Base-by-base conservation (phyloP, 1,284 basidiomycete genomes). In the Naganishia sp. region DNA sequence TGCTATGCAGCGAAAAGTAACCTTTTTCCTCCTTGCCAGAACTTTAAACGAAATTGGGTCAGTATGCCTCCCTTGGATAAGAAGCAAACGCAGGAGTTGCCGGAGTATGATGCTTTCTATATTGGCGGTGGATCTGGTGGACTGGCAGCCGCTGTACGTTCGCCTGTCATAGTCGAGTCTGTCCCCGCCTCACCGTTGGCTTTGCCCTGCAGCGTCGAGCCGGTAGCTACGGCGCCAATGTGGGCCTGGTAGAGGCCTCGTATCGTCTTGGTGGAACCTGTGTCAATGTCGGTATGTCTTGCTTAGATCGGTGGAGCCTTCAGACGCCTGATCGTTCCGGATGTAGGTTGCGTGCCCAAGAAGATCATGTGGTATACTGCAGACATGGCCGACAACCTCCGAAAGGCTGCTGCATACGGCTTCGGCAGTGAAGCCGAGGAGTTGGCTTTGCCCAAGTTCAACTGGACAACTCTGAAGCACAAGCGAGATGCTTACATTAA, bases 351-450 rank as follows among this genome's bases (percentile, higher is more conserved):
- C 79, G 90, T 94, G 4, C 90, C 91, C 36, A 93, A 93, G 81
- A 94, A 97, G 90, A 88, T 99, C 69, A 99, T 99, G 96, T 99
- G 96, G 96, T 91, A 99, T 77, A 94, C 95, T 42, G 93, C 96
- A 63, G 95, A 98, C 79, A 82, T 94, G 63, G 86, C 89, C 48
- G 94, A 95, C 74, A 90, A 89, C 74, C 82, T 96, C 54, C 84
- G 85, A 55, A 86, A 90, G 68, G 82, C 83, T 68, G 85, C 87
- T 25, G 80, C 85, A 42, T 99, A 96, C 81, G 89, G 92, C 67
- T 93, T 95, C 61, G 80, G 80, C 33, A 82, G 83, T 69, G 79
- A 79, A 18, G 81, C 72, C 43, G 75, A 74, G 45, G 79, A 78
- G 75, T 73, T 84, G 61, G 79, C 82, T 55, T 78, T 82, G 53